Percentiles rank a stretch among this genome's conserved stretches.
Evolutionary conservation across 1,139 yeast genomes (phyloP).

Genomic region (Debaryomyces singareniensis): DNA sequence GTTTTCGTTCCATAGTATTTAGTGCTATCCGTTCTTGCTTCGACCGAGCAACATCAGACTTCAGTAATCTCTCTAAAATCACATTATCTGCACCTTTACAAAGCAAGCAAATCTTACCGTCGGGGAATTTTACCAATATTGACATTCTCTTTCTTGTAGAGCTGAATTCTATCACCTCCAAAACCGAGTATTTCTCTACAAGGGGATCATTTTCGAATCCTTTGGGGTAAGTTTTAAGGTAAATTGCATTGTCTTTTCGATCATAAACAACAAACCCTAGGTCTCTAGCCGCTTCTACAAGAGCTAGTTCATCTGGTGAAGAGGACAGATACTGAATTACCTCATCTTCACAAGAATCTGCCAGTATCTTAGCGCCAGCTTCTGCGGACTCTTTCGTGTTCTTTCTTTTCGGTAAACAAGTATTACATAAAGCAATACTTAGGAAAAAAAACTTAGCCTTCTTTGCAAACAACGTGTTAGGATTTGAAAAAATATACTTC

Average conservation of each 20-base stretch:
- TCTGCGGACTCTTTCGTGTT: conserved; percentile 4
- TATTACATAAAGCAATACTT: conserved; percentile 80
- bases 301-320: conserved; percentile 93
- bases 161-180: conserved; percentile 80
- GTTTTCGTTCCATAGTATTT: conserved; percentile 58
- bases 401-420: conserved; percentile 64
- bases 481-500: conserved; percentile 62
- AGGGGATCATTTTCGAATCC: conserved; percentile 66
- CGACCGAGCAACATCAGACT: conserved; percentile 49
- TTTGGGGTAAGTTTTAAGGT: conserved; percentile 72
- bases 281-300: conserved; percentile 91
- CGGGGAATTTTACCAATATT: conserved; percentile 72
- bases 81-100: conserved; percentile 97
- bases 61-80: conserved; percentile 68
- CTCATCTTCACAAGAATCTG: conserved; percentile 28
- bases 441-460: conserved; percentile 74
- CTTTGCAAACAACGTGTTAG: conserved; percentile 62
- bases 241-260: conserved; percentile 51
- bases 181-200: conserved; percentile 62
- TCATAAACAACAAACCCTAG: conserved; percentile 80
- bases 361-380: conserved; percentile 11
- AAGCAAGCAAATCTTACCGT: conserved; percentile 66
- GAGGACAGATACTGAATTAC: conserved; percentile 79
- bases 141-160: conserved; percentile 94
- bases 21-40: conserved; percentile 62